Conservation (phyloP, 805 yeast genomes). For the Starmerella bombicola region DNA sequence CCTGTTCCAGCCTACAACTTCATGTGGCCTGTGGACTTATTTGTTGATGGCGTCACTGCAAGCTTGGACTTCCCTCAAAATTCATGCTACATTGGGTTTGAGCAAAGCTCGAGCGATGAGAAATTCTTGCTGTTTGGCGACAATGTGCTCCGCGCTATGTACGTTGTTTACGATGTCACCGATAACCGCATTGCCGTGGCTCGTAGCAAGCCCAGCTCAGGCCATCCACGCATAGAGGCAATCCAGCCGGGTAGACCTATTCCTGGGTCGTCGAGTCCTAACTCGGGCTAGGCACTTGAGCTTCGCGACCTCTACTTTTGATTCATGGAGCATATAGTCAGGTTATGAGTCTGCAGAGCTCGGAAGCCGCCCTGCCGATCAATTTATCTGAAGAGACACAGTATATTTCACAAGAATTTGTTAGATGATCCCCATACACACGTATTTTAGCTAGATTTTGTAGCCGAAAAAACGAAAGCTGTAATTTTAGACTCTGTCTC, state of each 20-base stretch:
- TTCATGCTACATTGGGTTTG: constrained; percentile 30
- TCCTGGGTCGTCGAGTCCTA: constrained; percentile 15
- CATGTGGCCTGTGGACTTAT: constrained; percentile 29
- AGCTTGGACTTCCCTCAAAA: constrained; percentile 27
- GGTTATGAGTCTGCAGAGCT: no score
- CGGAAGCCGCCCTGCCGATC: no score
- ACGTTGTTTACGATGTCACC: constrained; percentile 52
- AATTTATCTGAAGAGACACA: no score
- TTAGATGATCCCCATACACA: no score
- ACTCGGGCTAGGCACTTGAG: not conserved
- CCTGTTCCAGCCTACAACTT: constrained; percentile 27
- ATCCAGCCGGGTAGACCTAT: constrained; percentile 21
- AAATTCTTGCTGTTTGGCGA: constrained; percentile 45
- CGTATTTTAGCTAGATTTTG: no score
- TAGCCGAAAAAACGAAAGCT: no score
- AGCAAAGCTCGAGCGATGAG: constrained; percentile 25
- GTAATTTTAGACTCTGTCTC: no score
- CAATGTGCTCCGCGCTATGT: constrained; percentile 45
- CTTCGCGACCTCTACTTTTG: no score
- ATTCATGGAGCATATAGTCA: no score
- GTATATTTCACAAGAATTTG: no score
- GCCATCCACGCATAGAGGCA: constrained; percentile 22
- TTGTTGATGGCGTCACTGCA: constrained; percentile 26
- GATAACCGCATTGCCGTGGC: constrained; percentile 44
- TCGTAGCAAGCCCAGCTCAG: constrained; percentile 27